A percentile compares a stretch with the other conserved stretches of the same genome.
phyloP scores from a whole-genome alignment of 192 early-diverging fungal genomes.

The Funneliformis mosseae region DNA sequence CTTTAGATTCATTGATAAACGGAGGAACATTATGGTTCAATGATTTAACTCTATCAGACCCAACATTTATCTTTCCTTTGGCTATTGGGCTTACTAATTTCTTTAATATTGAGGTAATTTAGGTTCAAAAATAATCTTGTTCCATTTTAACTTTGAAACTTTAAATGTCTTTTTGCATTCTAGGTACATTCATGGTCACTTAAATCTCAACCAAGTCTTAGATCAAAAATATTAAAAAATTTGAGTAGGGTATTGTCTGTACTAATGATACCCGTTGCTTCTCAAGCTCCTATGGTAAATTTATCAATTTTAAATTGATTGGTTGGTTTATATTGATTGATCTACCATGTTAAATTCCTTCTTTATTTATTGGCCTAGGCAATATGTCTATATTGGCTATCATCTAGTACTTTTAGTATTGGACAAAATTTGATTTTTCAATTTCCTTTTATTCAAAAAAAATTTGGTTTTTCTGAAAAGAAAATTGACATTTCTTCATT shows the following conservation, averaged over 20 bases:
- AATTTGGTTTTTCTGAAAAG: slow-evolving; percentile 35
- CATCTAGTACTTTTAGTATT: slow-evolving; percentile 66
- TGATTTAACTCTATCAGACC: slow-evolving; percentile 64
- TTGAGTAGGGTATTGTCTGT: slow-evolving; percentile 60
- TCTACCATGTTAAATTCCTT: background rate
- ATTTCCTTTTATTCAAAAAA: slow-evolving; percentile 42
- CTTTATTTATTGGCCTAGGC: slow-evolving; percentile 40
- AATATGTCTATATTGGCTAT: slow-evolving; percentile 70
- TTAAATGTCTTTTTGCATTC: background rate
- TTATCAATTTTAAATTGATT: background rate
- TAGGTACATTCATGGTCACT: background rate
- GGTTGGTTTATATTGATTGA: background rate
- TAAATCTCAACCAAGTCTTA: background rate
- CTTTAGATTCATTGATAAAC: slow-evolving; percentile 35
- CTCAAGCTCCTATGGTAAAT: slow-evolving; percentile 63
- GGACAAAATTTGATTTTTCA: slow-evolving; percentile 64
- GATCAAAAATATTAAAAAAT: slow-evolving; percentile 44
- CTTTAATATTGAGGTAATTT: slow-evolving; percentile 69
- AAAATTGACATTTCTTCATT: background rate
- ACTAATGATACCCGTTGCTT: slow-evolving; percentile 65
- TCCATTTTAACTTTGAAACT: background rate
- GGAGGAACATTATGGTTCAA: slow-evolving; percentile 69
- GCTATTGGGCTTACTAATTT: slow-evolving; percentile 64
- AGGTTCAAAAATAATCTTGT: background rate
- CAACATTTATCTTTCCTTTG: slow-evolving; percentile 70